Evolutionary conservation across 371 early-diverging fungal genomes (phyloP), one percentile per base, ranked within the genome.

Genomic region (Rhizomucor pusillus): DNA sequence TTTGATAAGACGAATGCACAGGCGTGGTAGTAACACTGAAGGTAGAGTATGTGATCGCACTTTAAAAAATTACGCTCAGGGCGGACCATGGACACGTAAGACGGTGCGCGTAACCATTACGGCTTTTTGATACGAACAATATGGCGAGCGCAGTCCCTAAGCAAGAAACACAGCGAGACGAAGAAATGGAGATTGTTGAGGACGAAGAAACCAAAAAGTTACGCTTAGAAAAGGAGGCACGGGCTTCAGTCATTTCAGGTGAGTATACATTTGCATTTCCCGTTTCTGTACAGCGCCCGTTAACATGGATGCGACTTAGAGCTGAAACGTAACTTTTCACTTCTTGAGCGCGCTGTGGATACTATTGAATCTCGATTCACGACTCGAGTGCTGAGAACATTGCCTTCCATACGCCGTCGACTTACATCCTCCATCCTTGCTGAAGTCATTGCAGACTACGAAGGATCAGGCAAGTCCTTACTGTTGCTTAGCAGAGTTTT

Each of bases 361-460:
- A 83, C 89, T 3, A 73, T 90, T 43, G 98, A 97, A 69, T 65
- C 89, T 25, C 88, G 95, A 36, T 96, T 89, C 66, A 88, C 88
- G 10, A 87, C 91, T 13, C 88, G 98, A 50, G 97, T 90, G 6
- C 61, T 96, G 53, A 84, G 98, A 52, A 83, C 88, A 9, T 80
- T 90, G 19, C 84, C 90, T 33, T 77, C 88, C 1, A 70, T 94
- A 51, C 87, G 98, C 56, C 87, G 85, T 69, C 85, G 90, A 14
- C 67, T 95, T 43, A 87, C 82, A 39, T 70, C 81, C n/a, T 74
- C 74, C 16, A 74, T 86, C 24, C 75, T 97, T 34, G 73, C 73
- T 36, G 77, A 82, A 59, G 78, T 84, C 13, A 80, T 90, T 47
- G 58, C 71, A 36, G 74, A 79, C 48, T 74, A 83, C 54, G 86